phyloP scores from a whole-genome alignment of 495 filamentous ascomycete genomes.

The Parathielavia hyrcaniae region DNA sequence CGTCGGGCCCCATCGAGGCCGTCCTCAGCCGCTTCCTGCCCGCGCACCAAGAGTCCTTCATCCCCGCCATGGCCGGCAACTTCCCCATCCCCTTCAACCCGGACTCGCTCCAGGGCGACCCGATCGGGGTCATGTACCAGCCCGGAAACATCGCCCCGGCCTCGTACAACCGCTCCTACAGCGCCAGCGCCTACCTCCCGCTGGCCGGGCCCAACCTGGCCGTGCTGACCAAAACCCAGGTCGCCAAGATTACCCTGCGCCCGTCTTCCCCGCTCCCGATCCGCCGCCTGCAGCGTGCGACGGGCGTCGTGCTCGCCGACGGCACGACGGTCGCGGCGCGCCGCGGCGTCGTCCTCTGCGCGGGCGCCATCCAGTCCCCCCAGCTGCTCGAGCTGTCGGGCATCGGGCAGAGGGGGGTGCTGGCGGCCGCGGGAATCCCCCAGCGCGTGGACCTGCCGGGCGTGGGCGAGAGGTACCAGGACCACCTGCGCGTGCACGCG shows the following conservation, averaged over 20 bases:
- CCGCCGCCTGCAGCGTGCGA: conserved; percentile 16
- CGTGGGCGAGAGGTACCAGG: conserved; percentile 48
- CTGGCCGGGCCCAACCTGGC: conserved; percentile 21
- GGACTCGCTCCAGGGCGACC: conserved; percentile 35
- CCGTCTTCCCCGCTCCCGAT: not conserved
- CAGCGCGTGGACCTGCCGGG: conserved; percentile 41
- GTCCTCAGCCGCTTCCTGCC: conserved; percentile 34
- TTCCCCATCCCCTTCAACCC: conserved; percentile 31
- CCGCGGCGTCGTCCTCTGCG: conserved; percentile 51
- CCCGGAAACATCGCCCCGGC: conserved; percentile 35
- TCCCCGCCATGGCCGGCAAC: conserved; percentile 26
- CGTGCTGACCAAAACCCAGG: conserved; percentile 20
- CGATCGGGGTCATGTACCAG: conserved; percentile 35
- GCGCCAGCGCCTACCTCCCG: conserved; percentile 28
- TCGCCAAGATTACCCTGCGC: conserved; percentile 23
- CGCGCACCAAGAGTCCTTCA: conserved; percentile 24
- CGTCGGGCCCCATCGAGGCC: conserved; percentile 30
- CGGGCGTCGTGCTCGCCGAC: conserved; percentile 29
- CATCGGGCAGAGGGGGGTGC: conserved; percentile 39
- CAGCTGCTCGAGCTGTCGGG: conserved; percentile 53
- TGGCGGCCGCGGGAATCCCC: conserved; percentile 36
- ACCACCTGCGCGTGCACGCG: conserved; percentile 38
- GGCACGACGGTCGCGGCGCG: conserved; percentile 33
- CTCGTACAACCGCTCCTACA: conserved; percentile 38
- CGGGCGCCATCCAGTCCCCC: conserved; percentile 48